Base-by-base conservation (phyloP, 257 asterid genomes). In the Rauvolfia tetraphylla region DNA sequence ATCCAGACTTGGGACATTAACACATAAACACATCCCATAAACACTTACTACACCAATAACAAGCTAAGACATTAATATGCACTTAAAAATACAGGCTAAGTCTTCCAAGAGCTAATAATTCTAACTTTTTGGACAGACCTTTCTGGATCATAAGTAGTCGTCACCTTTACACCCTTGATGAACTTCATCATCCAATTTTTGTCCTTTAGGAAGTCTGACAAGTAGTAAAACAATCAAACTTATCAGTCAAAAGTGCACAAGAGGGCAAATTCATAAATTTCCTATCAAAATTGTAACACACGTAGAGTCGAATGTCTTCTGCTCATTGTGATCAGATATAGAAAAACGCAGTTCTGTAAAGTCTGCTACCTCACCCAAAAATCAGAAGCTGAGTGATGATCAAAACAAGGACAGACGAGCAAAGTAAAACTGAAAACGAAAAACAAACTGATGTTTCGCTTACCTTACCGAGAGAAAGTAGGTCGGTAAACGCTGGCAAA, bases 271-370 rank as follows among this genome's bases (percentile, higher is more conserved):
- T n/a, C 57, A 71, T 20, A n/a, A 70, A 46, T 46, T 46, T 15
- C 58, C 56, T 59, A 70, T 44, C 6, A n/a, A 61, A 61, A 42
- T 7, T n/a, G 3, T 1, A 23, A 56, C 41, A 25, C 13, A 36
- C 25, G 51, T 57, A 46, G 3, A 72, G 27, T 20, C 62, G 31
- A 29, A 41, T 39, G 39, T 67, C 79, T 74, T 74, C 41, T 23
- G 57, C 25, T 36, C 31, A 56, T 74, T 74, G 70, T 63, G 77
- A 74, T 57, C 57, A n/a, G 3, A 29, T 23, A 8, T 11, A 62
- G 46, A 9, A 49, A 58, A 51, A 36, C 56, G 29, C 6, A 8
- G 20, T 11, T 39, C 29, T 3, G n/a, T 5, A 31, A 78, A 46
- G 54, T 54, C 68, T 68, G 31, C 62, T 7, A 12, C 68, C 20